Evolutionary conservation across 2,329 filamentous ascomycete species (phyloP).

Genomic region (Beauveria rudraprayagi): DNA sequence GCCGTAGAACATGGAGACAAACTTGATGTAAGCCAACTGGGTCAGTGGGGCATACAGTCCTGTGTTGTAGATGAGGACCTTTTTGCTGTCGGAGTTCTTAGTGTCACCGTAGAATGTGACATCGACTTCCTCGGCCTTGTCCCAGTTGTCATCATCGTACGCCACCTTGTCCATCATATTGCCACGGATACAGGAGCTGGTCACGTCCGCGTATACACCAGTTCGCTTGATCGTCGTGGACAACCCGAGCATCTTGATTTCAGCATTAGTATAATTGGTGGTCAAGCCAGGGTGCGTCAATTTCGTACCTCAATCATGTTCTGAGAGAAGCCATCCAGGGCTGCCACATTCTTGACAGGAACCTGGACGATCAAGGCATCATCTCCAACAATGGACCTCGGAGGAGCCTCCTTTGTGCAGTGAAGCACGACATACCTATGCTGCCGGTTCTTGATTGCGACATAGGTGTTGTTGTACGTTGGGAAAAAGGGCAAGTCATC

Average conservation of each 20-base stretch:
- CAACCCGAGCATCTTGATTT: constrained; percentile 5
- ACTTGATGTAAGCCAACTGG: constrained; percentile 12
- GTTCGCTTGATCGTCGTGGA: constrained; percentile 7
- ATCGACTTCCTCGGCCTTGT: constrained; percentile 4
- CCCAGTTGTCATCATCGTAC: constrained; percentile 7
- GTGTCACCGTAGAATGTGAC: constrained; percentile 11
- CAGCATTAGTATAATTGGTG: neutral
- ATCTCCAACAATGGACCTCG: constrained; percentile 4
- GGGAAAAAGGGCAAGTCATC: constrained; percentile 2
- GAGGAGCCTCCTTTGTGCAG: constrained; percentile 10
- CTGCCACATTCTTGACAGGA: constrained; percentile 8
- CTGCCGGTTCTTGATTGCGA: constrained; percentile 10
- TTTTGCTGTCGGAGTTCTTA: neutral
- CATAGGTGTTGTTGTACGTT: constrained; percentile 11
- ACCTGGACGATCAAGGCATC: constrained; percentile 6
- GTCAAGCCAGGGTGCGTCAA: neutral
- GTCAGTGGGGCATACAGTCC: constrained; percentile 3
- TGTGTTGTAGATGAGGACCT: constrained; percentile 10
- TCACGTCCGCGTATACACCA: constrained; percentile 8
- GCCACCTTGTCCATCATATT: constrained; percentile 11
- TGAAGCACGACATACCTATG: constrained; percentile 8
- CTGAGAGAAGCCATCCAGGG: constrained; percentile 9
- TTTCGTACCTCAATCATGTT: constrained; percentile 7
- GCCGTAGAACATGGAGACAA: constrained; percentile 11
- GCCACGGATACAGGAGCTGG: constrained; percentile 10